Percentiles rank a stretch among this genome's conserved stretches.
Conservation (phyloP, 202 grass and related monocot species). For the Dendrocalamus latiflorus region DNA sequence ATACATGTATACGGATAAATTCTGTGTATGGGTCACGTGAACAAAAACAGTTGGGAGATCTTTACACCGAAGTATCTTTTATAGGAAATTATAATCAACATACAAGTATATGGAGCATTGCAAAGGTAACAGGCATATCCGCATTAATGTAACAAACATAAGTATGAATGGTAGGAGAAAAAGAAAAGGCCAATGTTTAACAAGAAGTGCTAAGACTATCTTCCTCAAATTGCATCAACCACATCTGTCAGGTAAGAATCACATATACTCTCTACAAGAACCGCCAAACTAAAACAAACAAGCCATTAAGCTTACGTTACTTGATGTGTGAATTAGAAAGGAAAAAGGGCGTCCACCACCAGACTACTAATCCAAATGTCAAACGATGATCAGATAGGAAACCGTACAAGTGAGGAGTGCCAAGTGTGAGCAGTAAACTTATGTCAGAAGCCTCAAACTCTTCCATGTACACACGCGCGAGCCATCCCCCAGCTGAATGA, state of each 20-base stretch:
- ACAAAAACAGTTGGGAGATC: not conserved
- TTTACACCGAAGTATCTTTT: not conserved
- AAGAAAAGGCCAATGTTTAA: not conserved
- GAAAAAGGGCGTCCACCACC: not conserved
- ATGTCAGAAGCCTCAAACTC: slow-evolving; percentile 67
- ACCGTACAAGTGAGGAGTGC: slow-evolving; percentile 72
- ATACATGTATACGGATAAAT: not conserved
- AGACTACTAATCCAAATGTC: not conserved
- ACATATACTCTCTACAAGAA: not conserved
- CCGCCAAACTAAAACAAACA: not conserved
- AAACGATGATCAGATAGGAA: not conserved
- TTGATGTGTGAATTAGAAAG: not conserved
- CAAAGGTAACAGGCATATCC: not conserved
- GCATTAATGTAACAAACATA: not conserved
- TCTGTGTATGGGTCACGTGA: not conserved
- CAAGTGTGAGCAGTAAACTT: slow-evolving; percentile 79
- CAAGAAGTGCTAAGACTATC: not conserved
- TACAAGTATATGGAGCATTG: not conserved
- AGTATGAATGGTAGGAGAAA: not conserved
- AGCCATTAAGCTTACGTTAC: not conserved
- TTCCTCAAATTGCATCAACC: not conserved
- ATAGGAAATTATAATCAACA: not conserved
- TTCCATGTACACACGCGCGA: slow-evolving; percentile 70
- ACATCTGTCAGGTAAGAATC: not conserved
- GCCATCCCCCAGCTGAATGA: slow-evolving; percentile 94